Base-by-base conservation (phyloP, 2,329 filamentous ascomycete species). In the Ceratocystiopsis sp. region DNA sequence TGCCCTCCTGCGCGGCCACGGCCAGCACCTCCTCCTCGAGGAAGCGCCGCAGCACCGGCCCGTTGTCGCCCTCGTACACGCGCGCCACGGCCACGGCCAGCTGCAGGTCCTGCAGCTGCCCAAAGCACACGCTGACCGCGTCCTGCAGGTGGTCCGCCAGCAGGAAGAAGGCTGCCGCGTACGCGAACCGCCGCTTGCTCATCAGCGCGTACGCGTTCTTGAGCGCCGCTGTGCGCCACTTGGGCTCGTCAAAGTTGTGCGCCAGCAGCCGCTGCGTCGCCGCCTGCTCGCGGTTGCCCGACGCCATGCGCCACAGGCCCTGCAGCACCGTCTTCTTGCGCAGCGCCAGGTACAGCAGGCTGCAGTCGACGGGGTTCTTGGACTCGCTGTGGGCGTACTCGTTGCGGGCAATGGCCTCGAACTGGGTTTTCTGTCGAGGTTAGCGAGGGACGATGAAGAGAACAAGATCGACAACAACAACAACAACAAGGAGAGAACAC, bases 191-290 rank as follows among this genome's bases (percentile, higher is more conserved):
- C 38, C 85, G 74, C 60, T 86, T 93, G 50, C 89, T 91, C 56
- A 98, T 78, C 43, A 98, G 62, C 3, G 91, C 89, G 61, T 95
- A 98, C 0, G 91, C 91, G 57, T 98, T 98, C 61, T 98, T 98
- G 46, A 93, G 65, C 0, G 91, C 91, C 5, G 84, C 77, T 2
- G 83, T 93, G 57, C 75, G 82, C 84, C 91, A 96, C 51, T 84
- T 80, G 1, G 78, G 71, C 48, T 94, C 83, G 4, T 75, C 69
- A 58, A 98, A 98, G 57, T 96, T 86, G 54, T 95, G 93, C n/a
- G 80, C 72, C 18, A 98, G 66, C 29, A 98, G 68, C 47, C 74
- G 77, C 46, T 80, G 74, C 0, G 91, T 98, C 0, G 81, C 77
- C 3, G 61, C 66, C 59, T 96, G 91, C 59, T 98, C 93, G 45